A percentile compares a stretch with the other conserved stretches of the same genome.
phyloP scores from a whole-genome alignment of 352 stramenopile genomes.

The Phytophthora pini region DNA sequence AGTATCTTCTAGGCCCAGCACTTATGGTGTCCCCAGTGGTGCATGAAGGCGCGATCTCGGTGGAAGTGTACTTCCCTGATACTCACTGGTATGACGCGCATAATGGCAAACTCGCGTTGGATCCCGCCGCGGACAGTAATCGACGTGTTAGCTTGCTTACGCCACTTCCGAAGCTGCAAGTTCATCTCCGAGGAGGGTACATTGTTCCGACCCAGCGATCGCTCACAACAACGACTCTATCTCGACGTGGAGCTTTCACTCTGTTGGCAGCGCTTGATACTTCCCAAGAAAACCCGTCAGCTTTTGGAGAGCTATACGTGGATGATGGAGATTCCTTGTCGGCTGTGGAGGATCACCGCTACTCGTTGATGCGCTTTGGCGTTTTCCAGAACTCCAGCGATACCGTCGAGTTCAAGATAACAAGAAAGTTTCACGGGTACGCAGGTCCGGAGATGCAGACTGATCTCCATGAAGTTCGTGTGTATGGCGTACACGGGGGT shows the following conservation, averaged over 20 bases:
- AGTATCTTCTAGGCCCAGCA: constrained; percentile 76
- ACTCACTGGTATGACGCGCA: constrained; percentile 73
- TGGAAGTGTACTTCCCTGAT: constrained; percentile 69
- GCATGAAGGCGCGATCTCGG: constrained; percentile 62
- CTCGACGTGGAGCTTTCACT: constrained; percentile 57
- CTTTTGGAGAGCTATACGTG: constrained; percentile 73
- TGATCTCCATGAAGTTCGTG: constrained; percentile 52
- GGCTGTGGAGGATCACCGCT: constrained; percentile 63
- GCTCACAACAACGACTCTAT: constrained; percentile 61
- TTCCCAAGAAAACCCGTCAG: constrained; percentile 18
- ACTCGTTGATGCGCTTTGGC: constrained; percentile 56
- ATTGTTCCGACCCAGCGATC: constrained; percentile 71
- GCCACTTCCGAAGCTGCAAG: constrained; percentile 59
- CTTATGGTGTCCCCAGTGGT: constrained; percentile 86
- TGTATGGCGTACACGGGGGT: constrained; percentile 60
- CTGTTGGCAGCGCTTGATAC: constrained; percentile 60
- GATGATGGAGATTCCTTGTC: constrained; percentile 78
- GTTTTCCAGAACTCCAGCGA: constrained; percentile 46
- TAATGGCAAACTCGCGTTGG: constrained; percentile 48
- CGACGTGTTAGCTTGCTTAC: constrained; percentile 53
- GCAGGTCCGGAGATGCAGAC: constrained; percentile 73
- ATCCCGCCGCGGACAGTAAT: constrained; percentile 7
- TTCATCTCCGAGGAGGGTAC: constrained; percentile 69
- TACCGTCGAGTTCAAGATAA: constrained; percentile 50
- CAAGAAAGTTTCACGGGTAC: constrained; percentile 52